phyloP scores from a whole-genome alignment of 2,329 filamentous ascomycete species.

The Fusarium torreyae region DNA sequence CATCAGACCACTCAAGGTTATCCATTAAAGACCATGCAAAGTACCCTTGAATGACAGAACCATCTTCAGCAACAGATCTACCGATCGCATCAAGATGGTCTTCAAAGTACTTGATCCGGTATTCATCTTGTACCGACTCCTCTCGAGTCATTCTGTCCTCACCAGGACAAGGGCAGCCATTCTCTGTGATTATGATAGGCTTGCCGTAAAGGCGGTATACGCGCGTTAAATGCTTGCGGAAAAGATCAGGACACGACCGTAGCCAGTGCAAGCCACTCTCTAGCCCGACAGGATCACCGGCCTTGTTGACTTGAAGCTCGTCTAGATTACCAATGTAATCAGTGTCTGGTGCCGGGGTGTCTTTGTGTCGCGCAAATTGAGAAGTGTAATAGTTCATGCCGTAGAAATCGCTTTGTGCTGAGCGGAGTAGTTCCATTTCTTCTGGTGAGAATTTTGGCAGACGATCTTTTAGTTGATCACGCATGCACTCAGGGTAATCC shows the following conservation, averaged over 20 bases:
- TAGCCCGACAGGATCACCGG: neutral
- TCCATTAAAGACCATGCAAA: conserved; percentile 43
- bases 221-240: conserved; percentile 32
- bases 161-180: conserved; percentile 31
- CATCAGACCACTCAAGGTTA: conserved; percentile 39
- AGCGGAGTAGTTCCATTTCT: conserved; percentile 48
- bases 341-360: neutral
- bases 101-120: conserved; percentile 56
- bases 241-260: conserved; percentile 26
- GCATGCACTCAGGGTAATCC: conserved; percentile 57
- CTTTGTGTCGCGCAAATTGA: conserved; percentile 23
- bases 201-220: conserved; percentile 34
- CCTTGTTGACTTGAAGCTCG: conserved; percentile 28
- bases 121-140: conserved; percentile 56
- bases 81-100: conserved; percentile 58
- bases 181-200: conserved; percentile 38
- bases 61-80: conserved; percentile 27
- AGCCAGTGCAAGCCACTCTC: conserved; percentile 34
- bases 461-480: conserved; percentile 52
- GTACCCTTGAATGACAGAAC: conserved; percentile 21
- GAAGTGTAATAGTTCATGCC: conserved; percentile 44
- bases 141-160: conserved; percentile 43
- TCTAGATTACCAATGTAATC: conserved; percentile 35
- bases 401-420: conserved; percentile 44
- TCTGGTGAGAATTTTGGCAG: conserved; percentile 51